Evolutionary conservation across 768 basidiomycete genomes (phyloP), one percentile per base, ranked within the genome.

Genomic region (Udeniomyces megalosporus): DNA sequence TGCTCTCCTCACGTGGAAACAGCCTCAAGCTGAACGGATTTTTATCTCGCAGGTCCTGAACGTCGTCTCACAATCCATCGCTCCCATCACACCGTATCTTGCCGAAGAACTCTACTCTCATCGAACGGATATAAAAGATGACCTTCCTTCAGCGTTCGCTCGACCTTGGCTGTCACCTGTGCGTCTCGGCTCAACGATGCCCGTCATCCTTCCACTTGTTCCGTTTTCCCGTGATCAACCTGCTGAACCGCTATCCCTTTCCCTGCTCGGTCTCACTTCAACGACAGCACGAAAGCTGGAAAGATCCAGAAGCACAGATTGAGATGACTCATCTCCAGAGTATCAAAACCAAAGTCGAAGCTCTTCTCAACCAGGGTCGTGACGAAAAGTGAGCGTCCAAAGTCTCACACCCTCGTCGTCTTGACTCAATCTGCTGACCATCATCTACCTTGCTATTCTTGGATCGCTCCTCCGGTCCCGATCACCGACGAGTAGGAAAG

Each of bases 1-100:
- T n/a, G n/a, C n/a, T n/a, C n/a, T n/a, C n/a, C n/a, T n/a, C n/a
- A n/a, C n/a, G n/a, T n/a, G 22, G 44, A 14, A 14, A 5, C 20
- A 32, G 26, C 15, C 49, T 48, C 28, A 3, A 1, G 46, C 64
- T 48, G 12, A 26, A n/a, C 15, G 48, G 51, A 46, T 17, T 45
- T 42, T 14, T 31, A 51, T 20, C 17, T 61, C 10, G 10, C 54
- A 91, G 86, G 77, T 83, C 44, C 72, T 92, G 54, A 74, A 76
- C 31, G 83, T 81, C 2, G 80, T 88, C 74, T 81, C 81, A 1
- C 78, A 78, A 3, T 78, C 88, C 2, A 76, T 91, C 50, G 86
- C 88, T 0, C 93, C 93, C 0, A 82, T 96, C 29, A 76, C 88
- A 2, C 93, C 93, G 10, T 86, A 93, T 70, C 79, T 95, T 5